Conservation (phyloP, 331 rosid genomes). For the Quercus phellos region DNA sequence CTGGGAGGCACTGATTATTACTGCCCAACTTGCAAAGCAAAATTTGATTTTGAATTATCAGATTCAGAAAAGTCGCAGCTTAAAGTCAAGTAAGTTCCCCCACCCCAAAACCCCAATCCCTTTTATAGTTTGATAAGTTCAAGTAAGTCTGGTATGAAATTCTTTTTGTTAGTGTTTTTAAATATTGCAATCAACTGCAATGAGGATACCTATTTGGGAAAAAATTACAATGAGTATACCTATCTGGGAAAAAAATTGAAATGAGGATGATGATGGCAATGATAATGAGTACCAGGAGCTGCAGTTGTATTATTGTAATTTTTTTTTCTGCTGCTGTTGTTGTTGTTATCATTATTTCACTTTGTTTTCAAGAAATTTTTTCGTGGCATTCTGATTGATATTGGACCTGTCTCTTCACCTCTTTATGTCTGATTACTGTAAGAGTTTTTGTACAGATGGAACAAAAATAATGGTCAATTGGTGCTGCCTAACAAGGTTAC, state of each 20-base stretch:
- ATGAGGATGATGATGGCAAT: neutral
- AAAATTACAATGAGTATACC: no score
- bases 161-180: neutral
- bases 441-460: slow-evolving; percentile 45
- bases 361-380: neutral
- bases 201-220: no score
- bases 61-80: slow-evolving; percentile 79
- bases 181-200: neutral
- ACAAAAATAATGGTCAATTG: slow-evolving; percentile 47
- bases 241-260: no score
- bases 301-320: neutral
- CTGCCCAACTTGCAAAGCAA: slow-evolving; percentile 98
- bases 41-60: slow-evolving; percentile 89
- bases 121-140: neutral
- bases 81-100: slow-evolving; percentile 67
- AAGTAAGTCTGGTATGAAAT: neutral
- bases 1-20: slow-evolving; percentile 89
- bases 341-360: neutral
- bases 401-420: neutral
- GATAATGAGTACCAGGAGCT: neutral
- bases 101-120: neutral
- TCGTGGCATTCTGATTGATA: neutral
- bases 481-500: slow-evolving; percentile 75
- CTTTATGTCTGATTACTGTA: slow-evolving; percentile 24
- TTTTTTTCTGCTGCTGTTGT: neutral